A percentile compares a stretch with the other conserved stretches of the same genome.
phyloP scores from a whole-genome alignment of 2,329 filamentous ascomycete species.

The Fusarium redolens region DNA sequence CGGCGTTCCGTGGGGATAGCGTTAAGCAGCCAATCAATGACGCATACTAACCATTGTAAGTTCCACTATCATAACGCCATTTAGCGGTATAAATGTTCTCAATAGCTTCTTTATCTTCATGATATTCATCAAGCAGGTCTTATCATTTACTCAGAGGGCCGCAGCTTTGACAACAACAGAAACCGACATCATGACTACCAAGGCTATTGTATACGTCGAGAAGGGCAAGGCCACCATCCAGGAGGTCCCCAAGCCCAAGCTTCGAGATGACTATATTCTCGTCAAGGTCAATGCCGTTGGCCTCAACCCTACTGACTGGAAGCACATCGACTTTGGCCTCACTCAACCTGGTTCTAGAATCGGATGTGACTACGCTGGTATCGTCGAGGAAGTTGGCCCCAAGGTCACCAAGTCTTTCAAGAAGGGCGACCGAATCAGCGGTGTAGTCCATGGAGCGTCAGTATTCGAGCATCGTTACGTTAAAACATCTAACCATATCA shows the following conservation, averaged over 20 bases:
- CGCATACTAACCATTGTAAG: background rate
- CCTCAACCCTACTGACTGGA: constrained; percentile 51
- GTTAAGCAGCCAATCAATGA: background rate
- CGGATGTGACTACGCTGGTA: constrained; percentile 61
- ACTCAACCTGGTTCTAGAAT: constrained; percentile 32
- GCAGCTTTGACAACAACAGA: background rate
- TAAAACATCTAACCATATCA: background rate
- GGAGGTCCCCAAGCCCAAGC: constrained; percentile 2
- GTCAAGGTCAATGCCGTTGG: constrained; percentile 49
- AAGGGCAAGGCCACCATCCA: constrained; percentile 12
- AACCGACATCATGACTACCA: constrained; percentile 5
- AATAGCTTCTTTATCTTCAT: background rate
- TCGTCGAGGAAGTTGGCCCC: constrained; percentile 58
- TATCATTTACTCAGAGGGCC: background rate
- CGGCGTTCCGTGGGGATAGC: background rate
- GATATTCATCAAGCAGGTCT: background rate
- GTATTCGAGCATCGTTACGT: background rate
- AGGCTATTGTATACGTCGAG: constrained; percentile 12
- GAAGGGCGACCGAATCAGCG: constrained; percentile 59
- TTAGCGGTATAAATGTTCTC: background rate
- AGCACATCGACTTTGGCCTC: constrained; percentile 41
- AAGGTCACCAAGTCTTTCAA: constrained; percentile 53
- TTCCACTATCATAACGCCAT: background rate
- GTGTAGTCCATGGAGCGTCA: constrained; percentile 21
- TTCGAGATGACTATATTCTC: constrained; percentile 44